Percentiles rank a stretch among this genome's conserved stretches.
phyloP scores from a whole-genome alignment of 1,139 yeast species.

The Pichia sp. region DNA sequence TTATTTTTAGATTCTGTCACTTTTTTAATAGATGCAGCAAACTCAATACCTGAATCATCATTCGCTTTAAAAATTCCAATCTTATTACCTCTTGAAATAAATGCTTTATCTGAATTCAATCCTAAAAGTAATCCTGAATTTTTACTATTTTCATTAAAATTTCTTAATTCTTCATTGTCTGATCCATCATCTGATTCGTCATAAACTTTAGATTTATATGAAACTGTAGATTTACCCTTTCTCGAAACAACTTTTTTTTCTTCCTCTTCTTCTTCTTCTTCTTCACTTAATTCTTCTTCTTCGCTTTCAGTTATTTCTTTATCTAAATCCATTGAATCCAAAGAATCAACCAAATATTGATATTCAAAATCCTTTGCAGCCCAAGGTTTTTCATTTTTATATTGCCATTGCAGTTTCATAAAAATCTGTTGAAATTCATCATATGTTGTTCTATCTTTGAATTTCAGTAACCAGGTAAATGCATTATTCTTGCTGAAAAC shows the following conservation, averaged over 20 bases:
- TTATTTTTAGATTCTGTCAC: slow-evolving; percentile 51
- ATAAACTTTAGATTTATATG: not conserved
- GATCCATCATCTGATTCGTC: slow-evolving; percentile 12
- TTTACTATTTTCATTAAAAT: slow-evolving; percentile 31
- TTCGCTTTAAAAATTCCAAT: slow-evolving; percentile 69
- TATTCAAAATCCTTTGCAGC: slow-evolving; percentile 31
- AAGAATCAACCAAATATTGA: slow-evolving; percentile 44
- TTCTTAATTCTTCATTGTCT: slow-evolving; percentile 27
- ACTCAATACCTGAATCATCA: slow-evolving; percentile 45
- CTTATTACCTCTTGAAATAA: slow-evolving; percentile 70
- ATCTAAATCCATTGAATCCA: slow-evolving; percentile 34
- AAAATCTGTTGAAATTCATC: slow-evolving; percentile 47
- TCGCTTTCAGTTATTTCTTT: slow-evolving; percentile 25
- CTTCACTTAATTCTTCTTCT: slow-evolving; percentile 22
- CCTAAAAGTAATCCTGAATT: slow-evolving; percentile 70
- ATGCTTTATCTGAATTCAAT: slow-evolving; percentile 61
- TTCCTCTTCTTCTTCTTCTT: slow-evolving; percentile 14
- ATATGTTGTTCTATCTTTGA: slow-evolving; percentile 37
- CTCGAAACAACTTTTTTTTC: slow-evolving; percentile 1
- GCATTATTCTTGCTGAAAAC: slow-evolving; percentile 37
- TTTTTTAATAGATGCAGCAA: slow-evolving; percentile 59
- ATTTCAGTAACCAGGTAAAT: slow-evolving; percentile 60
- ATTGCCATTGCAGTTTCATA: slow-evolving; percentile 57
- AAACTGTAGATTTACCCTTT: not conserved
- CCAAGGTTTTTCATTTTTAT: slow-evolving; percentile 49